Conservation (phyloP, 2,329 filamentous ascomycete genomes). For the Clonostachys chloroleuca region DNA sequence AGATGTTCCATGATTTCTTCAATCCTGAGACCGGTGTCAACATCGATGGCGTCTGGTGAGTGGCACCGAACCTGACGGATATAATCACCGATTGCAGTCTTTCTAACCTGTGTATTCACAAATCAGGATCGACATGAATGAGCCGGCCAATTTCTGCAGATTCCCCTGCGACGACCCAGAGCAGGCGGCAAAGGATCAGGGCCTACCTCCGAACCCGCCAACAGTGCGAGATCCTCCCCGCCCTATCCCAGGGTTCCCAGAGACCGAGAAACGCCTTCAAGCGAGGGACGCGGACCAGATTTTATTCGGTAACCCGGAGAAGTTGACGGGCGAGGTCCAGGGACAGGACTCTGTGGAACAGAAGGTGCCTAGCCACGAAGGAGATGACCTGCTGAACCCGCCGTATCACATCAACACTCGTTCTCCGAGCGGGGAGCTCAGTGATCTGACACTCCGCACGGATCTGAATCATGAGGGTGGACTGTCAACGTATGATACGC, state of each 20-base stretch:
- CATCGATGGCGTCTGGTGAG: conserved; percentile 61
- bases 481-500: conserved; percentile 64
- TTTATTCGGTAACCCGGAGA: neutral
- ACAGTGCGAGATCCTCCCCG: conserved; percentile 2
- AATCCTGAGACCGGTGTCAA: conserved; percentile 58
- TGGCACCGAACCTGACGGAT: too few relatives aligned
- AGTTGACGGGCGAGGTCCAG: neutral
- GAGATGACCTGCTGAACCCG: conserved; percentile 7
- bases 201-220: conserved; percentile 7
- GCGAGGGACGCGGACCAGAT: neutral
- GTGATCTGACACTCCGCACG: conserved; percentile 59
- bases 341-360: neutral
- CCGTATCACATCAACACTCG: conserved; percentile 5
- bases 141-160: conserved; percentile 23
- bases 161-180: conserved; percentile 8
- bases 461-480: conserved; percentile 65
- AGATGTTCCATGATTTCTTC: conserved; percentile 63
- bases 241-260: conserved; percentile 3
- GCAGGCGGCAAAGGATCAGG: neutral
- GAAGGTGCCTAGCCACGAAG: conserved; percentile 1
- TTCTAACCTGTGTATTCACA: too few relatives aligned
- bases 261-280: neutral
- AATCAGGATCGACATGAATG: conserved; percentile 62
- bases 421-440: conserved; percentile 30
- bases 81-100: too few relatives aligned